These are phyloP conservation scores for Niebla homalea DNA, from an alignment of 495 filamentous ascomycete species.

Conservation along the genomic window DNA sequence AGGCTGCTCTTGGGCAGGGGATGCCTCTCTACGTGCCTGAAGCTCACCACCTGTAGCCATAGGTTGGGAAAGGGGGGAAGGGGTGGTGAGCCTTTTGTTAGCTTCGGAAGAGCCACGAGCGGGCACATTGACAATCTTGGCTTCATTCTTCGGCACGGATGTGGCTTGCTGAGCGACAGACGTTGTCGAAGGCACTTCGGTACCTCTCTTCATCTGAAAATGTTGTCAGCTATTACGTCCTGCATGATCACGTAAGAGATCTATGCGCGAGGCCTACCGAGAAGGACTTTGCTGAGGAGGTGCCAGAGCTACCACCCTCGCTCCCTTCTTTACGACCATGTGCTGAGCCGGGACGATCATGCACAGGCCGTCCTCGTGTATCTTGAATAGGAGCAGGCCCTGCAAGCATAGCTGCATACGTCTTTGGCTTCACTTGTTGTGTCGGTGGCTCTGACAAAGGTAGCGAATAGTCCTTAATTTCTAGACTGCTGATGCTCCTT, in stretches of 20 bases:
- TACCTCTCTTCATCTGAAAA: constrained; percentile 16
- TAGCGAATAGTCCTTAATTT: constrained; percentile 42
- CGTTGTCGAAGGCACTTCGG: constrained; percentile 4
- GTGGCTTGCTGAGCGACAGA: constrained; percentile 13
- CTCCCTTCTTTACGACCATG: constrained; percentile 47
- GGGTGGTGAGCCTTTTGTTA: constrained; percentile 55
- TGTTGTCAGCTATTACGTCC: neutral
- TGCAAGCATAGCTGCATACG: constrained; percentile 16
- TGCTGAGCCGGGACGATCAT: constrained; percentile 33
- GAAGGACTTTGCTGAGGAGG: constrained; percentile 32
- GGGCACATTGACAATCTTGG: constrained; percentile 49
- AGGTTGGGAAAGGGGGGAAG: constrained; percentile 83
- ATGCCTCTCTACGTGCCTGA: constrained; percentile 17
- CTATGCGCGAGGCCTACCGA: constrained; percentile 38
- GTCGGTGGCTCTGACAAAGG: constrained; percentile 13
- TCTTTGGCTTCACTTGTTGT: constrained; percentile 11
- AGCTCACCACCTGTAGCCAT: constrained; percentile 43
- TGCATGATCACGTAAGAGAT: constrained; percentile 14
- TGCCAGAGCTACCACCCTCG: constrained; percentile 40
- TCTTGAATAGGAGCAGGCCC: constrained; percentile 13
- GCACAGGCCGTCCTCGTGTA: constrained; percentile 1
- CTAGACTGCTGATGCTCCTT: constrained; percentile 71
- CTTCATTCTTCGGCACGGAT: constrained; percentile 32
- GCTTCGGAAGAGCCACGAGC: constrained; percentile 60
- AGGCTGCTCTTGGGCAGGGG: constrained; percentile 14